phyloP scores from a whole-genome alignment of 495 filamentous ascomycete genomes.

The Copromyces sp. region DNA sequence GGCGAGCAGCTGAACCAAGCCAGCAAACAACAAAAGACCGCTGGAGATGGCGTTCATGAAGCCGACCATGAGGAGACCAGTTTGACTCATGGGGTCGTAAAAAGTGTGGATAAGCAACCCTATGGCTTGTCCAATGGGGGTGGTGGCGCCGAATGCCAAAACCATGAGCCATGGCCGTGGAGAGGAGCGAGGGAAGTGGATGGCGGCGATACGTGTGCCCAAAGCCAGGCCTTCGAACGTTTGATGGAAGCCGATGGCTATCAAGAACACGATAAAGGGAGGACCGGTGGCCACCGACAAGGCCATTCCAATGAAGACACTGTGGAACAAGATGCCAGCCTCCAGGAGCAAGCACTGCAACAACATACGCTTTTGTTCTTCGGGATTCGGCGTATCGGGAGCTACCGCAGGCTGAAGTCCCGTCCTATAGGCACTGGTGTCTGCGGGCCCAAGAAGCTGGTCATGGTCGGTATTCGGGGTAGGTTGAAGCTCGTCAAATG shows the following conservation, averaged over 20 bases:
- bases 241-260: slow-evolving; percentile 77
- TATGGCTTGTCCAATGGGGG: slow-evolving; percentile 83
- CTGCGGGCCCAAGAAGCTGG: slow-evolving; percentile 11
- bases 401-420: slow-evolving; percentile 10
- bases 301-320: slow-evolving; percentile 84
- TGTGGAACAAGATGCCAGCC: slow-evolving; percentile 79
- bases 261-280: slow-evolving; percentile 66
- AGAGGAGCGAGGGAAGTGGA: slow-evolving; percentile 45
- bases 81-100: slow-evolving; percentile 74
- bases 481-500: slow-evolving; percentile 42
- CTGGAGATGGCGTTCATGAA: slow-evolving; percentile 86
- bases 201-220: slow-evolving; percentile 59
- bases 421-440: slow-evolving; percentile 9
- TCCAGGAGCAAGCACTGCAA: slow-evolving; percentile 74
- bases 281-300: slow-evolving; percentile 72
- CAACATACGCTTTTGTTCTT: slow-evolving; percentile 50
- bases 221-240: slow-evolving; percentile 67
- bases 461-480: slow-evolving; percentile 12
- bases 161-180: slow-evolving; percentile 88
- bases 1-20: slow-evolving; percentile 80
- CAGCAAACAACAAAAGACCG: slow-evolving; percentile 81
- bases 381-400: slow-evolving; percentile 18
- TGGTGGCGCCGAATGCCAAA: slow-evolving; percentile 82
- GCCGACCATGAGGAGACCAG: slow-evolving; percentile 81
- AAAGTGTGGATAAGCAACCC: slow-evolving; percentile 71